Evolutionary conservation across 257 asterid species (phyloP).

Genomic region (Gardenia jasminoides): DNA sequence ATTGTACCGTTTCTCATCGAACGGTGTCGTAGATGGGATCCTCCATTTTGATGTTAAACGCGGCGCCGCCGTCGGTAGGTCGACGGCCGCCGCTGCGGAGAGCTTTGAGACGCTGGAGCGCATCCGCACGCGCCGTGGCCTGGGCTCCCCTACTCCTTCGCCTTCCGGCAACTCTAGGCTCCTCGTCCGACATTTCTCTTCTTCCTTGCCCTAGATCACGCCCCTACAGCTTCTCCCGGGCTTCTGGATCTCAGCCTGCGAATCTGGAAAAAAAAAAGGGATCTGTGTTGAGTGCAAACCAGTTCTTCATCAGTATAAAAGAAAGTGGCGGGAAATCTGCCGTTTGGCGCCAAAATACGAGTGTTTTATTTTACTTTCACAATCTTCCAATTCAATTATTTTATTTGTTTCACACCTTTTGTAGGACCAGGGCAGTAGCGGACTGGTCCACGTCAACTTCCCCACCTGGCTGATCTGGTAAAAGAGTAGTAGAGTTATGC

Average conservation of each 20-base stretch:
- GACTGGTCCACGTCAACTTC: too few species aligned
- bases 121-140: constrained; percentile 53
- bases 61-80: constrained; percentile 47
- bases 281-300: too few species aligned
- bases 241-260: constrained; percentile 7
- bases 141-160: constrained; percentile 57
- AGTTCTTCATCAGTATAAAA: neutral
- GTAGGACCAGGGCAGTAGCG: too few species aligned
- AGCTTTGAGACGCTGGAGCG: constrained; percentile 75
- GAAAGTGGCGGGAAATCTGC: constrained; percentile 24
- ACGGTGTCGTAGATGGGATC: constrained; percentile 76
- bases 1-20: constrained; percentile 83
- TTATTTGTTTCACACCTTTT: too few species aligned
- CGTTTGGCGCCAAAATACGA: constrained; percentile 33
- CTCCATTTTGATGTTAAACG: constrained; percentile 69
- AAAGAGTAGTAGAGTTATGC: too few species aligned
- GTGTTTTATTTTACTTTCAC: neutral
- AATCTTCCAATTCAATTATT: too few species aligned
- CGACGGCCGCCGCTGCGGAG: constrained; percentile 63
- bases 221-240: neutral
- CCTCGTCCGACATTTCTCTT: constrained; percentile 62
- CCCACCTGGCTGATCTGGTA: too few species aligned
- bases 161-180: constrained; percentile 50
- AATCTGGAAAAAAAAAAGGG: neutral
- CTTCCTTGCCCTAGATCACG: neutral